These are phyloP conservation scores for Pleodorina starrii DNA, from an alignment of 139 green algal species.

Conservation along the genomic window DNA sequence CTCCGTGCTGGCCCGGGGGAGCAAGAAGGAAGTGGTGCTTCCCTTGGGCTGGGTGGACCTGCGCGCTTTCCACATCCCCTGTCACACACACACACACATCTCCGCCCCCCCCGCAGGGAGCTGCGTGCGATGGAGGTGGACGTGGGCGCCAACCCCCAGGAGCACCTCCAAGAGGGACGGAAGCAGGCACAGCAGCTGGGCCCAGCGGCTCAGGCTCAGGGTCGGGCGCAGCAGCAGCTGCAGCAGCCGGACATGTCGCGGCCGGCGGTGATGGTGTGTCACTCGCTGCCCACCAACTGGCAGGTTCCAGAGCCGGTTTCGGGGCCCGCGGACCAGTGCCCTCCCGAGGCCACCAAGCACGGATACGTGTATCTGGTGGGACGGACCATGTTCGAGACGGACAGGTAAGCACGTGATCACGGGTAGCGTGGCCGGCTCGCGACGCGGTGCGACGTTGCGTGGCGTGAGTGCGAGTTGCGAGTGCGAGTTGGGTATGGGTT, in stretches of 20 bases:
- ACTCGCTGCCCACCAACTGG: conserved; percentile 68
- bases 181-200: not conserved
- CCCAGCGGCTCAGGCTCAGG: not conserved
- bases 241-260: not conserved
- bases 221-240: not conserved
- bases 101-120: not conserved
- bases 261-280: conserved; percentile 63
- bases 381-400: conserved; percentile 81
- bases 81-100: not conserved
- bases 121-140: conserved; percentile 2
- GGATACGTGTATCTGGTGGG: conserved; percentile 68
- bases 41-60: no score
- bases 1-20: no score
- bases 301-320: conserved; percentile 36
- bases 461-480: no score
- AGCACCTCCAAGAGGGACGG: not conserved
- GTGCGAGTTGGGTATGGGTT: no score
- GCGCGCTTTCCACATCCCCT: not conserved
- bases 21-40: no score
- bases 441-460: no score
- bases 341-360: conserved; percentile 55
- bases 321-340: conserved; percentile 57
- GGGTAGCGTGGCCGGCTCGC: no score
- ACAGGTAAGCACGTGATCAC: conserved; percentile 45
- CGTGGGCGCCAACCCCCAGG: not conserved